A percentile compares a stretch with the other conserved stretches of the same genome.
Conservation (phyloP, 2,329 filamentous ascomycete species). For the Penicillium brevicompactum region DNA sequence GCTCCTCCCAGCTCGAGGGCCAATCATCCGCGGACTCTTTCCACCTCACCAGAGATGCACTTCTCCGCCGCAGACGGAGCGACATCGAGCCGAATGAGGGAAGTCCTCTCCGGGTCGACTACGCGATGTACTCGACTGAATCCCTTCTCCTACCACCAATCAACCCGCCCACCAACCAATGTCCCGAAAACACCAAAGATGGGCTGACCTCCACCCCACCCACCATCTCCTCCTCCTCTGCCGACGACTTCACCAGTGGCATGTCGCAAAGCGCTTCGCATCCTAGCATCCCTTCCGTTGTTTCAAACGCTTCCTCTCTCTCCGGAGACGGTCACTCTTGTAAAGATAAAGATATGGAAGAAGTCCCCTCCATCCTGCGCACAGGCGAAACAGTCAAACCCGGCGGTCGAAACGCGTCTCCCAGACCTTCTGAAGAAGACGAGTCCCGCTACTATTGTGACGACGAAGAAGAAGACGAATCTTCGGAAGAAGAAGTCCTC, state of each 20-base stretch:
- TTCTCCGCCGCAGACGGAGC: conserved; percentile 34
- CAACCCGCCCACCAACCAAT: conserved; percentile 15
- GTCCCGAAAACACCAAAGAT: conserved; percentile 22
- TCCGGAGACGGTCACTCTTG: conserved; percentile 40
- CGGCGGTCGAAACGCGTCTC: conserved; percentile 17
- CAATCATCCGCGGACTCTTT: conserved; percentile 38
- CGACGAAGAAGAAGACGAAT: conserved; percentile 44
- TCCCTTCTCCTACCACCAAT: conserved; percentile 22
- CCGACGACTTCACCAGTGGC: conserved; percentile 48
- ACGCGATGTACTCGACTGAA: conserved; percentile 26
- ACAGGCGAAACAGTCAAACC: conserved; percentile 47
- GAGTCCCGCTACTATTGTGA: conserved; percentile 44
- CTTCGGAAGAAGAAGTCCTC: conserved; percentile 46
- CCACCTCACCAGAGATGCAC: conserved; percentile 36
- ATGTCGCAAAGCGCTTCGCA: conserved; percentile 52
- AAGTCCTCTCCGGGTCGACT: conserved; percentile 24
- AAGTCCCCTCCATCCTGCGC: conserved; percentile 43
- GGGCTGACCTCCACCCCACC: conserved; percentile 42
- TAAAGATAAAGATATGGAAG: conserved; percentile 31
- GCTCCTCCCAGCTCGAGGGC: conserved; percentile 38
- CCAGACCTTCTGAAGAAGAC: conserved; percentile 36
- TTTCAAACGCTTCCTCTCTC: conserved; percentile 49
- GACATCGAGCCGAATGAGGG: conserved; percentile 27
- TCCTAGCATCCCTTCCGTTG: conserved; percentile 49
- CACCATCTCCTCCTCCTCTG: conserved; percentile 50